These are phyloP conservation scores for Pelargonium citronellum DNA, from an alignment of 441 rosid species.

Conservation along the genomic window DNA sequence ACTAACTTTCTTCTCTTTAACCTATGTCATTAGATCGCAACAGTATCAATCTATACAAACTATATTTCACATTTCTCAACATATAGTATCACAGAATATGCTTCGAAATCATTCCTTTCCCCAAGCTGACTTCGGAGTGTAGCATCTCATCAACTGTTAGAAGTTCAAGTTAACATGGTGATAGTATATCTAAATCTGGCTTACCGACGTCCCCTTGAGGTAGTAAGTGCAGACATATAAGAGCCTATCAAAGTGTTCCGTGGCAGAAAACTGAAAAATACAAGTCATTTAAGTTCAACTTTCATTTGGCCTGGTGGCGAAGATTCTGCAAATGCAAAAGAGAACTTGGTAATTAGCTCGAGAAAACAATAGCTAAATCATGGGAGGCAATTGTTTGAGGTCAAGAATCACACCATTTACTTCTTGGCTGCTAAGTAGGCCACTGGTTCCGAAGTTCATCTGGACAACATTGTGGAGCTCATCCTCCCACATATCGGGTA, in stretches of 20 bases:
- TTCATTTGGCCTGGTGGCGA: slow-evolving; percentile 47
- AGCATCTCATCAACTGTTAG: background rate
- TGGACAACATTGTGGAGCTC: slow-evolving; percentile 81
- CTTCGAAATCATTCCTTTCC: background rate
- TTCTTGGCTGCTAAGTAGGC: slow-evolving; percentile 52
- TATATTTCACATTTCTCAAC: background rate
- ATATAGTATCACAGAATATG: background rate
- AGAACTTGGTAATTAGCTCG: slow-evolving; percentile 12
- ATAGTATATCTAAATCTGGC: background rate
- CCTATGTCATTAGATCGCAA: background rate
- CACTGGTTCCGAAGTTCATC: slow-evolving; percentile 51
- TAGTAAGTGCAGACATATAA: background rate
- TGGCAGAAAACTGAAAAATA: background rate
- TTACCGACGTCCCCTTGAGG: background rate
- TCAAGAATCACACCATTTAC: slow-evolving; percentile 40
- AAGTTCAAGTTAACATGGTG: background rate
- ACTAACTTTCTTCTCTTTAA: background rate
- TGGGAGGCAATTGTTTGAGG: background rate
- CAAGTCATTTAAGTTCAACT: slow-evolving; percentile 43
- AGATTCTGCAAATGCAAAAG: slow-evolving; percentile 39
- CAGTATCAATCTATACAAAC: slow-evolving; percentile 38
- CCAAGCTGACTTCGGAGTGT: background rate
- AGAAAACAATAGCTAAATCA: background rate
- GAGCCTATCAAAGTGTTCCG: background rate
- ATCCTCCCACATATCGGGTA: slow-evolving; percentile 66